phyloP scores from a whole-genome alignment of 73 alveolate species.

The Effrenium voratum region DNA sequence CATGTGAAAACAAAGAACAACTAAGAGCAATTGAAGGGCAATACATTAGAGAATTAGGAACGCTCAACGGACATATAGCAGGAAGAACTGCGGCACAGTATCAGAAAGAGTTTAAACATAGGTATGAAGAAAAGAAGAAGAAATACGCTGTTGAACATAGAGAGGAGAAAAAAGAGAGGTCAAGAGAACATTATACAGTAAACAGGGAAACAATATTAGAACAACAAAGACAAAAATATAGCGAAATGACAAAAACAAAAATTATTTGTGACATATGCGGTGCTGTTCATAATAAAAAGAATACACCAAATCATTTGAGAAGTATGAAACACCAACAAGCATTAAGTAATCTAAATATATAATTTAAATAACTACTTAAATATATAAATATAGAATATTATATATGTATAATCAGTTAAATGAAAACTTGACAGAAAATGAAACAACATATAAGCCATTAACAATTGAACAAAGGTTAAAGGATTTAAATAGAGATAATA shows the following conservation, averaged over 20 bases:
- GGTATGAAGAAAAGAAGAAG: neutral
- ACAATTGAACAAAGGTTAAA: neutral
- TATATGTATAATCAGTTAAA: too few relatives aligned
- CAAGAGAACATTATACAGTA: neutral
- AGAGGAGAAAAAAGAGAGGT: neutral
- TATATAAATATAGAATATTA: too few relatives aligned
- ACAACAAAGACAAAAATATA: neutral
- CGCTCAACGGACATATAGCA: neutral
- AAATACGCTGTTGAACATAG: too few relatives aligned
- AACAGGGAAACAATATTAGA: neutral
- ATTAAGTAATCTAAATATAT: too few relatives aligned
- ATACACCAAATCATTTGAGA: neutral
- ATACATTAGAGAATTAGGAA: neutral
- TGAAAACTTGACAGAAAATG: neutral
- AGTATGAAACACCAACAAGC: neutral
- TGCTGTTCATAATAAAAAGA: neutral
- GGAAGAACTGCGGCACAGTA: neutral
- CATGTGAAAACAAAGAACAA: conserved; percentile 8
- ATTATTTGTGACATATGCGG: too few relatives aligned
- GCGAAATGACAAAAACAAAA: neutral
- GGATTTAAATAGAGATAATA: neutral
- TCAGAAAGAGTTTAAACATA: too few relatives aligned
- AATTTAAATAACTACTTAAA: too few relatives aligned
- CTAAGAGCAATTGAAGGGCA: neutral
- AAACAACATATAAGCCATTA: neutral